A percentile compares a stretch with the other conserved stretches of the same genome.
Evolutionary conservation across 305 asterid genomes (phyloP).

Genomic region (Rubia peregrina): DNA sequence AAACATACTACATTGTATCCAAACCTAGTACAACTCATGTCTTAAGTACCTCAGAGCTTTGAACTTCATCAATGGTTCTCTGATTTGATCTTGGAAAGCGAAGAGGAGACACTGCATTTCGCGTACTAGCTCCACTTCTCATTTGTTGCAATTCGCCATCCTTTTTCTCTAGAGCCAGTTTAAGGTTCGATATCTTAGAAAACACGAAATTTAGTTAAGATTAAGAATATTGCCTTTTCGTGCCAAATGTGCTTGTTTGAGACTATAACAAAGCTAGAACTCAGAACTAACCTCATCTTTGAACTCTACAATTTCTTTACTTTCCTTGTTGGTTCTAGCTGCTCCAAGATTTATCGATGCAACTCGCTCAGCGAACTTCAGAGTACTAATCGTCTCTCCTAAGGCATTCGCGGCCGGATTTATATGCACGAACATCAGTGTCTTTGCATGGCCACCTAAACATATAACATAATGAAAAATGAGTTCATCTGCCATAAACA

Average conservation of each 20-base stretch:
- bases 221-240: too few relatives aligned
- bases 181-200: conserved; percentile 72
- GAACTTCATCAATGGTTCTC: conserved; percentile 40
- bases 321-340: conserved; percentile 75
- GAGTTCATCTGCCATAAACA: not conserved
- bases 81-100: conserved; percentile 45
- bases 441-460: conserved; percentile 91
- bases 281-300: conserved; percentile 64
- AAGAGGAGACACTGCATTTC: conserved; percentile 63
- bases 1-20: not conserved
- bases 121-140: conserved; percentile 41
- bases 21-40: not conserved
- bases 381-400: conserved; percentile 84
- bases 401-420: conserved; percentile 71
- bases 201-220: conserved; percentile 5
- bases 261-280: not conserved
- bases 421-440: conserved; percentile 88
- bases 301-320: conserved; percentile 60
- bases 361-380: conserved; percentile 92
- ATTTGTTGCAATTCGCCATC: conserved; percentile 75
- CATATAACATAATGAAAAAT: conserved; percentile 12
- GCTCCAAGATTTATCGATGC: conserved; percentile 82
- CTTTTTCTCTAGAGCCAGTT: conserved; percentile 66
- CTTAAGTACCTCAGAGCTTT: conserved; percentile 49
- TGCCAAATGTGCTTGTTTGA: not conserved